Conservation (phyloP, 257 asterid genomes). For the Plectranthus barbatus region DNA sequence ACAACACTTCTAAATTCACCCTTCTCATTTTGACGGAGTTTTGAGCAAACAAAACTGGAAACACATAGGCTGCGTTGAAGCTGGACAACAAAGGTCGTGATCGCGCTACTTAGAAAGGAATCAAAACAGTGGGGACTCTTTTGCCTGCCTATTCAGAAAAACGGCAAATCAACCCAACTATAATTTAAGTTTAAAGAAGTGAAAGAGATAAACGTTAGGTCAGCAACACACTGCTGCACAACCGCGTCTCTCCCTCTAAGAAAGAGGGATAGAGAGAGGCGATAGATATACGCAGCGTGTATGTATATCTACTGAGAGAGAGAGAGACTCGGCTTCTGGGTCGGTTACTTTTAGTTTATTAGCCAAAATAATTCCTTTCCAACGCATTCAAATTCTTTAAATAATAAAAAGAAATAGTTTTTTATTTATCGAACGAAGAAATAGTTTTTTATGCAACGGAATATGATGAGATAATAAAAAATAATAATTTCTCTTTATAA, state of each 20-base stretch:
- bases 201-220: constrained; percentile 29
- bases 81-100: constrained; percentile 10
- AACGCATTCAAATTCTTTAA: constrained; percentile 15
- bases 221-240: constrained; percentile 39
- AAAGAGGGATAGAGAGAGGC: constrained; percentile 11
- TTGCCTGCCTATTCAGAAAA: constrained; percentile 6
- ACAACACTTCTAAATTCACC: constrained; percentile 43
- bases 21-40: neutral
- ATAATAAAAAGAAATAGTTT: no score
- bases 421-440: no score
- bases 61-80: neutral
- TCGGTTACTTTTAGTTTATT: constrained; percentile 20
- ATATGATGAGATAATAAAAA: no score
- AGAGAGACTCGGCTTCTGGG: constrained; percentile 1
- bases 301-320: constrained; percentile 12
- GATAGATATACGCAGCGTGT: constrained; percentile 6
- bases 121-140: neutral
- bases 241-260: constrained; percentile 20
- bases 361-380: constrained; percentile 3
- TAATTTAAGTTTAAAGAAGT: constrained; percentile 9
- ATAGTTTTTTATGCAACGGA: no score
- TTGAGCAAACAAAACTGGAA: neutral
- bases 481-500: no score
- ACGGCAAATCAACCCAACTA: constrained; percentile 16
- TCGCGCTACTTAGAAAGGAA: constrained; percentile 7